Evolutionary conservation across 805 yeast species (phyloP).

Genomic region (Osmozyma mogii): DNA sequence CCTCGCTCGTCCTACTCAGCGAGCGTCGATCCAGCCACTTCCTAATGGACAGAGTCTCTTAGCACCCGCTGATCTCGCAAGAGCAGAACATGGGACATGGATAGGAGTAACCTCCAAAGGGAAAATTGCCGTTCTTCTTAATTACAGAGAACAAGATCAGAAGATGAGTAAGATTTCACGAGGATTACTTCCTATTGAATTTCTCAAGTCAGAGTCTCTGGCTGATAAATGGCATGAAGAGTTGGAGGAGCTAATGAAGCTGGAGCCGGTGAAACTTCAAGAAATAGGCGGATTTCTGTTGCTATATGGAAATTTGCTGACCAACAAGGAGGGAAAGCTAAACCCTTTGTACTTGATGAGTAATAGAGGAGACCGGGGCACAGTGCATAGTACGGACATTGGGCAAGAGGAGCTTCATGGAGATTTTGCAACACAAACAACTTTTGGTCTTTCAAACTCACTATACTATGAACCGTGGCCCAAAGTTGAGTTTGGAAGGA

Average conservation of each 20-base stretch:
- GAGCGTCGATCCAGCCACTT: slow-evolving; percentile 33
- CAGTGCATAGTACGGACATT: slow-evolving; percentile 18
- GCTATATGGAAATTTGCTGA: slow-evolving; percentile 42
- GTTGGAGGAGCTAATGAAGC: slow-evolving; percentile 11
- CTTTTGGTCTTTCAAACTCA: slow-evolving; percentile 64
- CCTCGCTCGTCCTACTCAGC: slow-evolving; percentile 61
- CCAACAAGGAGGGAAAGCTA: slow-evolving; percentile 16
- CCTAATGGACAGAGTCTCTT: slow-evolving; percentile 34
- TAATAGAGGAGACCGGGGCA: slow-evolving; percentile 39
- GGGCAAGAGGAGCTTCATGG: slow-evolving; percentile 7
- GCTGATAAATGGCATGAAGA: slow-evolving; percentile 41
- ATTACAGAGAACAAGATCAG: slow-evolving; percentile 47
- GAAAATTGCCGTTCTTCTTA: slow-evolving; percentile 65
- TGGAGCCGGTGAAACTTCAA: slow-evolving; percentile 10
- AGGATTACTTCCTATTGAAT: slow-evolving; percentile 43
- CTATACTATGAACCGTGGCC: slow-evolving; percentile 66
- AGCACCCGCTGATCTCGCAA: slow-evolving; percentile 68
- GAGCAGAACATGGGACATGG: slow-evolving; percentile 86
- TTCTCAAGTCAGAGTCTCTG: slow-evolving; percentile 24
- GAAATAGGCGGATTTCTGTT: slow-evolving; percentile 58
- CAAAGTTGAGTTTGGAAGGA: slow-evolving; percentile 50
- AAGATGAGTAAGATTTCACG: slow-evolving; percentile 37
- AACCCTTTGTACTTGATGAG: slow-evolving; percentile 40
- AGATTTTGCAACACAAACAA: slow-evolving; percentile 18
- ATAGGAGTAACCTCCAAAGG: slow-evolving; percentile 60